Evolutionary conservation across 345 rosid genomes (phyloP).

Genomic region (Acer campestre): DNA sequence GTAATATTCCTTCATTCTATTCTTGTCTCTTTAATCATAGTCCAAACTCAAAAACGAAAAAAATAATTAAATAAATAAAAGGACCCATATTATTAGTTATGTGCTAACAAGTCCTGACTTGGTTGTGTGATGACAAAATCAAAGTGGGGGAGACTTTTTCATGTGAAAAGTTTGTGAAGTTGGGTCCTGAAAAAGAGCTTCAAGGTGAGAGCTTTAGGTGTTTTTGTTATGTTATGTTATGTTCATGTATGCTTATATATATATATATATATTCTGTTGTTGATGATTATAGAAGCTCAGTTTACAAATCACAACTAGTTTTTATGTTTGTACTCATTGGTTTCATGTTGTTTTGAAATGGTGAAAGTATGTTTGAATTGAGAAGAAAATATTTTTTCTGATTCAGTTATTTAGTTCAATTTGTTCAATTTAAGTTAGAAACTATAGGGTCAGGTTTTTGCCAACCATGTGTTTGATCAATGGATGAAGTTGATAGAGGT

Average conservation of each 20-base stretch:
- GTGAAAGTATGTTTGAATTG: not conserved
- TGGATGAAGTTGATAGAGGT: not conserved
- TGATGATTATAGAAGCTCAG: not conserved
- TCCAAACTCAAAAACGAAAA: not conserved
- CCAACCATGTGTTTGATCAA: not conserved
- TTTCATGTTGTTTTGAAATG: not conserved
- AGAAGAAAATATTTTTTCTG: not conserved
- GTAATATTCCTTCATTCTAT: conserved; percentile 1
- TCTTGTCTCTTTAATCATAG: conserved; percentile 3
- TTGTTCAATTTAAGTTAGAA: not conserved
- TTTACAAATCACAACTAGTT: not conserved
- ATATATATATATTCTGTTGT: not conserved
- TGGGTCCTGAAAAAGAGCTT: conserved; percentile 2
- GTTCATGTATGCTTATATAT: not conserved
- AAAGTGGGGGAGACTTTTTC: not conserved
- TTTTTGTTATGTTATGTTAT: not conserved
- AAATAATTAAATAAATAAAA: not conserved
- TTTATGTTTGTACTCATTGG: not conserved
- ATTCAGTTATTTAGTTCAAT: not conserved
- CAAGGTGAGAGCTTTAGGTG: conserved; percentile 5
- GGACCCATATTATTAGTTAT: not conserved
- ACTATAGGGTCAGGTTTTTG: not conserved
- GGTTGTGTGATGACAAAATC: not conserved
- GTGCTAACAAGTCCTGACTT: not conserved
- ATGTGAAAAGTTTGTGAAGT: conserved; percentile 3